These are phyloP conservation scores for Leishmania amazonensis DNA, from an alignment of 208 protist genomes.

Conservation along the genomic window DNA sequence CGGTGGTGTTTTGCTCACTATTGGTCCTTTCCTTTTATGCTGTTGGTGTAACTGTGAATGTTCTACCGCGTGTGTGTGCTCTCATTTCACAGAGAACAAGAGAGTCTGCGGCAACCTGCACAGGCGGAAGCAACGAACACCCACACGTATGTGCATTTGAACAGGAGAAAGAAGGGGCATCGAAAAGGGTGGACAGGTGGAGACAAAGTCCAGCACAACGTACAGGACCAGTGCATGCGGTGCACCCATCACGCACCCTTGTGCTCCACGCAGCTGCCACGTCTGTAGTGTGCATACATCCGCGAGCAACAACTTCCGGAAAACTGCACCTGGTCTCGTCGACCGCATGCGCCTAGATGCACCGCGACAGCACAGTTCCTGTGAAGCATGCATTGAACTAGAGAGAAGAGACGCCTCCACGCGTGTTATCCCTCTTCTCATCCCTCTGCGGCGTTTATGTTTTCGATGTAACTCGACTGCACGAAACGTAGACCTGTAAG, in stretches of 20 bases:
- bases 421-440: too few relatives aligned
- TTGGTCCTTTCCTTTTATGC: neutral
- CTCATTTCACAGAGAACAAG: neutral
- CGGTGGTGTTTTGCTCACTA: neutral
- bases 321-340: neutral
- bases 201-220: neutral
- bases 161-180: neutral
- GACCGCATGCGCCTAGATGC: neutral
- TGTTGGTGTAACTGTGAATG: neutral
- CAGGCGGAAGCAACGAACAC: neutral
- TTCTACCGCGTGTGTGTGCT: neutral
- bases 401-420: neutral
- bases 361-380: neutral
- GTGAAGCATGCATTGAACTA: neutral
- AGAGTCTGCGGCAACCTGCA: neutral
- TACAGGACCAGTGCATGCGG: neutral
- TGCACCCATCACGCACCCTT: neutral
- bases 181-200: neutral
- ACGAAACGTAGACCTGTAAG: neutral
- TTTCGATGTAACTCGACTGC: neutral
- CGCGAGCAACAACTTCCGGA: neutral
- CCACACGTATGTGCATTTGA: neutral
- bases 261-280: neutral
- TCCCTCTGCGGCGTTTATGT: neutral
- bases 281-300: neutral